Conservation (phyloP, 805 yeast genomes). For the Blastobotrys robertii region DNA sequence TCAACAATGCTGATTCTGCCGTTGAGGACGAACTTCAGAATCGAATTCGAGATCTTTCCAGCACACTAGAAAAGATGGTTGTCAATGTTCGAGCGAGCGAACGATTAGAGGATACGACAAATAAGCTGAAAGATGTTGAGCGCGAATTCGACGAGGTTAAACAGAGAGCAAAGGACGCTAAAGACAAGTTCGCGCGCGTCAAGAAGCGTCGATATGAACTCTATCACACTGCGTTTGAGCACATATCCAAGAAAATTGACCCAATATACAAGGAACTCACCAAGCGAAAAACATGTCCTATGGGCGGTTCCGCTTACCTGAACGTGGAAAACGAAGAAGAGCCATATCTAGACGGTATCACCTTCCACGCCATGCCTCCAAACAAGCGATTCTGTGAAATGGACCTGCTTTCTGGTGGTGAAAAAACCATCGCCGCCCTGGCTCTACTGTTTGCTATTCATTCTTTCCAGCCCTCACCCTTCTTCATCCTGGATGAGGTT, state of each 20-base stretch:
- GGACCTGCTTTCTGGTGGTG: conserved; percentile 93
- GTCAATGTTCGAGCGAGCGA: conserved; percentile 82
- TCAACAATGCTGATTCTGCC: conserved; percentile 15
- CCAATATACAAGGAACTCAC: conserved; percentile 80
- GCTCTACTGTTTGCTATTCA: conserved; percentile 88
- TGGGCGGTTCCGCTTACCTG: conserved; percentile 90
- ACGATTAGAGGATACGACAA: conserved; percentile 59
- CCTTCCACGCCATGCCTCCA: conserved; percentile 94
- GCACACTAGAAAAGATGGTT: conserved; percentile 34
- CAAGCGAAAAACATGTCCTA: conserved; percentile 53
- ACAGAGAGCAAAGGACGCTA: conserved; percentile 45
- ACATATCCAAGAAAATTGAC: conserved; percentile 64
- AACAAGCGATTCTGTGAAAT: conserved; percentile 86
- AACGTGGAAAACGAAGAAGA: conserved; percentile 83
- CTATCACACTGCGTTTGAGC: conserved; percentile 69
- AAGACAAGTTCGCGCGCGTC: conserved; percentile 48
- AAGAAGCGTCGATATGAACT: conserved; percentile 47
- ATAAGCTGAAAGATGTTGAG: conserved; percentile 49
- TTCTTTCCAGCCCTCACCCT: conserved; percentile 86
- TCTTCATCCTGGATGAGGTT: conserved; percentile 93
- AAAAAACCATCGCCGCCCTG: conserved; percentile 90
- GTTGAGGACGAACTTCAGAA: conserved; percentile 18
- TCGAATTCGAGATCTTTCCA: conserved; percentile 19
- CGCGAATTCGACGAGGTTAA: conserved; percentile 55
- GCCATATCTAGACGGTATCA: conserved; percentile 75